Conservation (phyloP, 371 early-diverging fungal genomes). For the Apophysomyces ossiformis region DNA sequence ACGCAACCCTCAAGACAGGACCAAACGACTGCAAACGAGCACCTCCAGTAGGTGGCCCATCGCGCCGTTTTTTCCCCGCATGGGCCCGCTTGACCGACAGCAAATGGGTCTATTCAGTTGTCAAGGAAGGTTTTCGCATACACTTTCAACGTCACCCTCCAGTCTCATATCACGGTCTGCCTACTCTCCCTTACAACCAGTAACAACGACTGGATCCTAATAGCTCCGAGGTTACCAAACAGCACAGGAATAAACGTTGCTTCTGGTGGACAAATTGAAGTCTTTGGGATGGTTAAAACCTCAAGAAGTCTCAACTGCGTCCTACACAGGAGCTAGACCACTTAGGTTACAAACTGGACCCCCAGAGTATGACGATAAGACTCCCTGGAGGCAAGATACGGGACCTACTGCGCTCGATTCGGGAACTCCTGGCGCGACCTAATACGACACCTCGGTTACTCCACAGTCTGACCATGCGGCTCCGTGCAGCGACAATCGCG, state of each 20-base stretch:
- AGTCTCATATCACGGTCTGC: too few relatives aligned
- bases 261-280: slow-evolving; percentile 19
- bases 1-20: too few relatives aligned
- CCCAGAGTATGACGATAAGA: slow-evolving; percentile 15
- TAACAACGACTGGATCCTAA: slow-evolving; percentile 28
- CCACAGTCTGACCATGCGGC: slow-evolving; percentile 31
- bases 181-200: too few relatives aligned
- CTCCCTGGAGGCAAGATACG: slow-evolving; percentile 20
- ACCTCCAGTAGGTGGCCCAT: too few relatives aligned
- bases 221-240: slow-evolving; percentile 14
- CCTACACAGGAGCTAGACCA: slow-evolving; percentile 28
- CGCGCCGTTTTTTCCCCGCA: too few relatives aligned
- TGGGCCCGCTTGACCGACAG: too few relatives aligned
- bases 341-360: slow-evolving; percentile 25
- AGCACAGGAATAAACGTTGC: slow-evolving; percentile 14
- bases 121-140: too few relatives aligned
- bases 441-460: slow-evolving; percentile 15
- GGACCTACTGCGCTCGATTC: slow-evolving; percentile 18
- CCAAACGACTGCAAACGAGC: too few relatives aligned
- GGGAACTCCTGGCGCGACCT: background rate
- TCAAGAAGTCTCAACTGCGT: slow-evolving; percentile 22
- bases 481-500: slow-evolving; percentile 27
- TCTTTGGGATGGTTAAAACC: slow-evolving; percentile 27
- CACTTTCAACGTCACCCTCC: too few relatives aligned
- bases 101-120: too few relatives aligned